Base-by-base conservation (phyloP, 371 early-diverging fungal species). In the Chytridium lagenaria region DNA sequence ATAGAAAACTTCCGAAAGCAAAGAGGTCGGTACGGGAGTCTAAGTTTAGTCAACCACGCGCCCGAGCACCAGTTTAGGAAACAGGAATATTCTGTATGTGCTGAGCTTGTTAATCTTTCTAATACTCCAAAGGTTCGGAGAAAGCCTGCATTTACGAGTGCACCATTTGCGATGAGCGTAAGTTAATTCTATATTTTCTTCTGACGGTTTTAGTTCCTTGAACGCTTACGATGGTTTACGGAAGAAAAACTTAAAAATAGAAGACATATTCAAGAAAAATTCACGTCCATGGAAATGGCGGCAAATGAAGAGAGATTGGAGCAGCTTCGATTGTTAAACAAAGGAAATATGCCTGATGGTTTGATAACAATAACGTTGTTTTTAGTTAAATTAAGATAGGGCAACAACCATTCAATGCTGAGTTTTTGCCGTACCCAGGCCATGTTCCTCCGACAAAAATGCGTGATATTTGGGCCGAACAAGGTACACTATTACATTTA, bases 381-480 rank as follows among this genome's bases (percentile, higher is more conserved):
- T 50, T 52, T 44, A 57, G 71, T n/a, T n/a, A n/a, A n/a, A n/a
- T n/a, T n/a, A n/a, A n/a, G n/a, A n/a, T n/a, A n/a, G n/a, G 67
- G 22, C 40, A 67, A 37, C 66, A 63, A 39, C 31, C 68, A 28
- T 40, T 77, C 28, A 70, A 71, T 1, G 84, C 86, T 5, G 81
- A 77, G 55, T 85, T 85, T 59, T 80, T 84, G 76, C 86, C 86
- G 12, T 74, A 77, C 71, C 84, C 86, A 23, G 84, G 86, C 19
- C 64, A 73, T 0, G 76, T 81, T 1, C 79, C 83, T 28, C 34
- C 67, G 28, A 70, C 73, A 1, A 76, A 78, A 34, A 26, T 31
- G 28, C 10, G 78, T 30, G 78, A 80, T 33, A 55, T 77, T 0
- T 84, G 83, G 83, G 68, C 69, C 0, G 81, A 85, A 49, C 79